These are phyloP conservation scores for Penicillium palitans DNA, from an alignment of 2,329 filamentous ascomycete genomes.

Conservation along the genomic window DNA sequence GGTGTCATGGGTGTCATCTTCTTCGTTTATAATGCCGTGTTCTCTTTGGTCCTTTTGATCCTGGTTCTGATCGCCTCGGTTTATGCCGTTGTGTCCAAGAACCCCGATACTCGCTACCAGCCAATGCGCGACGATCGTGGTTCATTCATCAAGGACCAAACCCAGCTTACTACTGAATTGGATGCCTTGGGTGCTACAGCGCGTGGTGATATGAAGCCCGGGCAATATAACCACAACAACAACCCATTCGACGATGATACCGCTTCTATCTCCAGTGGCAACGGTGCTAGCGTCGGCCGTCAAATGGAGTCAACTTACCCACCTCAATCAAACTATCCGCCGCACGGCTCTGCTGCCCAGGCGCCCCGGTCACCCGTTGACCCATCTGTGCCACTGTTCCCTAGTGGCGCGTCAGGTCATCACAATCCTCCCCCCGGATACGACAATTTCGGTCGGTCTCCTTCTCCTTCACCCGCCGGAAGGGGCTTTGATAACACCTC, in stretches of 20 bases:
- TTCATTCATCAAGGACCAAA: constrained; percentile 96
- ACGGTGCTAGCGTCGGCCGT: constrained; percentile 51
- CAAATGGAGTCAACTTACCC: constrained; percentile 33
- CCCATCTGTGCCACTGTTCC: constrained; percentile 49
- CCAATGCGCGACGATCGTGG: constrained; percentile 95
- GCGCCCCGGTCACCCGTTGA: constrained; percentile 53
- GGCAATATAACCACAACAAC: constrained; percentile 55
- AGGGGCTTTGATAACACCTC: constrained; percentile 33
- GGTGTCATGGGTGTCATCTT: constrained; percentile 87
- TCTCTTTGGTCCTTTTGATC: constrained; percentile 77
- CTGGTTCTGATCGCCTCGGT: constrained; percentile 75
- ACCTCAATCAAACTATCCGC: constrained; percentile 24
- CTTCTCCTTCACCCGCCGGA: constrained; percentile 38
- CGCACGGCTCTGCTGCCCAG: constrained; percentile 35
- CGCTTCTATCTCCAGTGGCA: constrained; percentile 62
- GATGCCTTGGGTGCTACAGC: constrained; percentile 88
- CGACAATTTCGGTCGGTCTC: constrained; percentile 29
- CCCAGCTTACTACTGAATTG: constrained; percentile 80
- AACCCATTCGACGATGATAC: constrained; percentile 70
- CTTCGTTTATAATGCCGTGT: constrained; percentile 82
- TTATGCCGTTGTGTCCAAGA: constrained; percentile 85
- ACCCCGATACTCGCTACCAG: constrained; percentile 91
- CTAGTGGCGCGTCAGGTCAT: constrained; percentile 41
- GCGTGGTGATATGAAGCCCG: constrained; percentile 70
- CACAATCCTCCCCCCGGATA: constrained; percentile 45